Base-by-base conservation (phyloP, 192 early-diverging fungal genomes). In the Linnemannia exigua region DNA sequence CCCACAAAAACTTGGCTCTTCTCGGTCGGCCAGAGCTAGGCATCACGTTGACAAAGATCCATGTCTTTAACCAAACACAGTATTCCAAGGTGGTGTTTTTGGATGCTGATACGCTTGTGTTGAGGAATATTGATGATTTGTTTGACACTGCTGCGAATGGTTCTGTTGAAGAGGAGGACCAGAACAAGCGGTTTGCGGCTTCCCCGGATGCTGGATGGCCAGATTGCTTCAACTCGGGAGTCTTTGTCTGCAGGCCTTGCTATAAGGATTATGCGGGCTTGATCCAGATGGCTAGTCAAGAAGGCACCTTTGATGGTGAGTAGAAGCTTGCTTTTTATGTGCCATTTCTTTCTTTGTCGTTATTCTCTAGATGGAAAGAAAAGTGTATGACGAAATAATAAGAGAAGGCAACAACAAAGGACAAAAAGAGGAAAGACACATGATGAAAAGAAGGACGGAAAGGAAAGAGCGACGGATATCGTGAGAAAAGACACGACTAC, bases 161-260 rank as follows among this genome's bases (percentile, higher is more conserved):
- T 1, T 69, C 77, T 6, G 19, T 85, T 12, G 77, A 85, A 17
- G 82, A 85, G 31, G n/a, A 69, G 87, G 85, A 76, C 28, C 77
- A 85, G 2, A 90, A 91, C 72, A 91, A 82, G 15, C 73, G 83
- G 5, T 94, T 98, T 88, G 95, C 96, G 5, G 97, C 98, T 7
- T 92, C 96, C 8, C 95, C 97, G 9, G 98, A 99, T 72, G 95
- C 95, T 33, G 97, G 97, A 1, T 99, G 98, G 98, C 98, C 98
- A 0, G 98, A 99, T 83, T 96, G 94, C 76, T 99, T 99, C 90
- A 99, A 99, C 86, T 98, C 98, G 61, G 98, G 97, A 8, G 97
- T 99, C 2, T 95, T 99, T 91, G 95, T 95, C 52, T 89, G 90
- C 16, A 86, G 89, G 61, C 95, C 97, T 33, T 87, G 88, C 47